Base-by-base conservation (phyloP, 805 yeast genomes). In the Yarrowia sp. region DNA sequence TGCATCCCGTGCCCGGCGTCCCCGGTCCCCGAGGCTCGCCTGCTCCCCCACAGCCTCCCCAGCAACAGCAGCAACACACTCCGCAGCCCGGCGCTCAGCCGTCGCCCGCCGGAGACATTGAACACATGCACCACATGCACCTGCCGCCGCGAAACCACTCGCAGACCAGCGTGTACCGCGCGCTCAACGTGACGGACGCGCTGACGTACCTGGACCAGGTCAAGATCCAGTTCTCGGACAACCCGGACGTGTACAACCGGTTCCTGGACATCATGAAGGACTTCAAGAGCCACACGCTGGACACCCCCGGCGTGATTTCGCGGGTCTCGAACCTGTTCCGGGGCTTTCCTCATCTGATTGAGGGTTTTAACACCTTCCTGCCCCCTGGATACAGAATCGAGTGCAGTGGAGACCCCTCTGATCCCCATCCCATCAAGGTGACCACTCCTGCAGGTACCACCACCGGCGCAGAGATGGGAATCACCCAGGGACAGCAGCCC, bases 251-350 rank as follows among this genome's bases (percentile, higher is more conserved):
- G 52, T 95, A 95, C 82, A 95, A 95, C 79, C 92, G 91, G 78
- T 95, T 96, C 75, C 83, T 95, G 75, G 99, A 95, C 77, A 94
- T 95, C 72, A 95, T 95, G 99, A 96, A 96, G 81, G 99, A 96
- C 77, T 96, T 95, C 82, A 96, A 96, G 82, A 89, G 96, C 67
- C 98, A 94, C n/a, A 63, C 67, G 0, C 67, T 95, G 74, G 98
- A 95, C 78, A 95, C 99, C 0, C 99, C 98, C 0, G 99, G 98
- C 43, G 99, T 95, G 38, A 95, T 95, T 76, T 97, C 94, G 77
- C 84, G 99, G 70, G 99, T 95, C 1, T 91, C 97, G 0, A 85
- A 90, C 1, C 81, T 95, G 69, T 95, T 95, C 78, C 86, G 93
- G 71, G 98, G 98, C 14, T 97, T 92, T 78, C 97, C 97, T 1